phyloP scores from a whole-genome alignment of 257 asterid species.

The Leonotis leonurus region DNA sequence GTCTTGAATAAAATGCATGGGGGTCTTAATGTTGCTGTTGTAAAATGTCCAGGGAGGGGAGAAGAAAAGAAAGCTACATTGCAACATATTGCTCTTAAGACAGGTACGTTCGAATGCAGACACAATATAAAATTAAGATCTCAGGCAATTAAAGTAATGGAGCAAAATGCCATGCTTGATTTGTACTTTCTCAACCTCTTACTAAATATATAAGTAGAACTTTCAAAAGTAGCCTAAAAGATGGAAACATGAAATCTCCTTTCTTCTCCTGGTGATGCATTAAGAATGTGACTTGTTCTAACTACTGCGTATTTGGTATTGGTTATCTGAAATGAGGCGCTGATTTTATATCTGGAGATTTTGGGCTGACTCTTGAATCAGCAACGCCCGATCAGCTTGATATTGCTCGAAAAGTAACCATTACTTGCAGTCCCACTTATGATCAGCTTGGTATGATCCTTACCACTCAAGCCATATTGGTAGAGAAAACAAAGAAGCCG shows the following conservation, averaged over 20 bases:
- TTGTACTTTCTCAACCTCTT: not conserved
- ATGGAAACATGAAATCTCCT: too few species aligned
- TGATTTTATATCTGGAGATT: conserved; percentile 89
- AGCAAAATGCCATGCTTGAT: not conserved
- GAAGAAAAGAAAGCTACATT: conserved; percentile 77
- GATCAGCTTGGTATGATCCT: too few species aligned
- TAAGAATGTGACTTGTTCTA: not conserved
- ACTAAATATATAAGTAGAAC: not conserved
- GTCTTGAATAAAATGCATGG: conserved; percentile 77
- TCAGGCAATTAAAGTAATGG: too few species aligned
- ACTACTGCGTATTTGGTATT: conserved; percentile 5
- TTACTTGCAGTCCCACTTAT: too few species aligned
- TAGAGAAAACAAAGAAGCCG: too few species aligned
- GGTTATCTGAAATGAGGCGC: conserved; percentile 48
- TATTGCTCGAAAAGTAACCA: conserved; percentile 69
- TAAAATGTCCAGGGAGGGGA: conserved; percentile 79
- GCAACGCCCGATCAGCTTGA: conserved; percentile 99
- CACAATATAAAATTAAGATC: too few species aligned
- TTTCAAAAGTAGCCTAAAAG: not conserved
- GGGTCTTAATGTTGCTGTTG: conserved; percentile 65
- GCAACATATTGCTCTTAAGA: conserved; percentile 93
- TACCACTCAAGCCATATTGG: too few species aligned
- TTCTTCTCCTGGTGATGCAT: too few species aligned
- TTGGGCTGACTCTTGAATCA: conserved; percentile 66
- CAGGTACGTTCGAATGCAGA: conserved; percentile 45